Evolutionary conservation across 345 rosid species (phyloP).

Genomic region (Fremontodendron californicum): DNA sequence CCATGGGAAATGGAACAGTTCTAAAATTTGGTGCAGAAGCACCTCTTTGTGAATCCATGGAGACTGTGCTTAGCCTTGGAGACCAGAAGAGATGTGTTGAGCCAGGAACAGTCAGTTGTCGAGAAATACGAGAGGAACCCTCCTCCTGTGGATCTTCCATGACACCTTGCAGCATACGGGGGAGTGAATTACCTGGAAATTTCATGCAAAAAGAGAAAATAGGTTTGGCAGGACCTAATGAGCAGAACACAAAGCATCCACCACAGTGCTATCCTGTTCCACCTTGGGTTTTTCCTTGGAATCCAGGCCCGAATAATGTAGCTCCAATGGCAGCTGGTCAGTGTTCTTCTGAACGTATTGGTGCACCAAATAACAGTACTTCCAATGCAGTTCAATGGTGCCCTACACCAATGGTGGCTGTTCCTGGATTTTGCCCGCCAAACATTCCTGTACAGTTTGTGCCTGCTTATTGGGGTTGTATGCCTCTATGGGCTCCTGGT

Average conservation of each 20-base stretch:
- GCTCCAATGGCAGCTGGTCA: constrained; percentile 27
- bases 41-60: constrained; percentile 54
- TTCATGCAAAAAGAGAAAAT: constrained; percentile 27
- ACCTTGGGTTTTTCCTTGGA: constrained; percentile 47
- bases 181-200: constrained; percentile 25
- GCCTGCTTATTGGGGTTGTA: constrained; percentile 54
- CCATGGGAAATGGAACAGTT: constrained; percentile 41
- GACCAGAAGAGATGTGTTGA: constrained; percentile 37
- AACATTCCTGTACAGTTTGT: constrained; percentile 52
- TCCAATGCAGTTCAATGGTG: constrained; percentile 44
- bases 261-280: constrained; percentile 36
- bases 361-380: constrained; percentile 21
- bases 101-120: constrained; percentile 22
- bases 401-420: constrained; percentile 40
- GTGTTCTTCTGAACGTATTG: constrained; percentile 27
- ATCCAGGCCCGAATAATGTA: constrained; percentile 29
- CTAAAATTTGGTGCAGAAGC: constrained; percentile 59
- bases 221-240: constrained; percentile 28
- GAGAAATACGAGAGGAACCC: constrained; percentile 36
- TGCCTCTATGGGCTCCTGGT: constrained; percentile 43
- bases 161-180: constrained; percentile 26
- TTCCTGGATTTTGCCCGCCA: constrained; percentile 44
- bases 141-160: constrained; percentile 36
- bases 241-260: constrained; percentile 21
- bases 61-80: constrained; percentile 46